Percentiles rank a stretch among this genome's conserved stretches.
These are phyloP conservation scores for Podila horticola DNA, from an alignment of 192 early-diverging fungal species.

Conservation along the genomic window DNA sequence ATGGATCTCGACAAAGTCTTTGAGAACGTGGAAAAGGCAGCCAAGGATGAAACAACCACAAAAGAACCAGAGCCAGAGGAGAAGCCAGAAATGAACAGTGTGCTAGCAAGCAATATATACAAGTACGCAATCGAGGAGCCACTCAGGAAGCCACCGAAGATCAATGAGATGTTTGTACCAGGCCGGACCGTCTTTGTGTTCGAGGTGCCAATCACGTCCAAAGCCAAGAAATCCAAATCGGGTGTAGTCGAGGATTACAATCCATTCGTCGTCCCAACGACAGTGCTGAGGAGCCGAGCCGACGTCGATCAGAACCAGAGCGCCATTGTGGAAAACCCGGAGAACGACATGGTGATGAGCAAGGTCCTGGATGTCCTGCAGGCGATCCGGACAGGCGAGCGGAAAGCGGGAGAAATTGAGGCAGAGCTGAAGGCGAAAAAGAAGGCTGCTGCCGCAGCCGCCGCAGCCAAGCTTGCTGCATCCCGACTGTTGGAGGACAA, in stretches of 20 bases:
- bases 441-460: constrained; percentile 38
- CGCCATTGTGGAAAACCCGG: constrained; percentile 58
- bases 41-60: constrained; percentile 21
- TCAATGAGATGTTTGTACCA: constrained; percentile 78
- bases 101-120: constrained; percentile 61
- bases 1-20: constrained; percentile 56
- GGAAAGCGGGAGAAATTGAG: constrained; percentile 37
- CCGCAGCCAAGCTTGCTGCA: constrained; percentile 23
- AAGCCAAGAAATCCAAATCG: constrained; percentile 45
- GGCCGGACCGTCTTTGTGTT: constrained; percentile 84
- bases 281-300: constrained; percentile 79
- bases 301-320: constrained; percentile 59
- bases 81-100: constrained; percentile 49
- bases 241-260: constrained; percentile 56
- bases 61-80: constrained; percentile 30
- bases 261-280: constrained; percentile 72
- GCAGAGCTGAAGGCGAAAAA: constrained; percentile 59
- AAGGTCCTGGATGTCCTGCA: constrained; percentile 75
- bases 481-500: constrained; percentile 22
- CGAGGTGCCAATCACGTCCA: constrained; percentile 57
- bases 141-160: constrained; percentile 50
- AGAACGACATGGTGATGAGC: constrained; percentile 74
- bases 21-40: constrained; percentile 53
- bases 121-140: constrained; percentile 50
- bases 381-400: constrained; percentile 53